Conservation (phyloP, 345 rosid genomes). For the Eucalyptus sideroxylon region DNA sequence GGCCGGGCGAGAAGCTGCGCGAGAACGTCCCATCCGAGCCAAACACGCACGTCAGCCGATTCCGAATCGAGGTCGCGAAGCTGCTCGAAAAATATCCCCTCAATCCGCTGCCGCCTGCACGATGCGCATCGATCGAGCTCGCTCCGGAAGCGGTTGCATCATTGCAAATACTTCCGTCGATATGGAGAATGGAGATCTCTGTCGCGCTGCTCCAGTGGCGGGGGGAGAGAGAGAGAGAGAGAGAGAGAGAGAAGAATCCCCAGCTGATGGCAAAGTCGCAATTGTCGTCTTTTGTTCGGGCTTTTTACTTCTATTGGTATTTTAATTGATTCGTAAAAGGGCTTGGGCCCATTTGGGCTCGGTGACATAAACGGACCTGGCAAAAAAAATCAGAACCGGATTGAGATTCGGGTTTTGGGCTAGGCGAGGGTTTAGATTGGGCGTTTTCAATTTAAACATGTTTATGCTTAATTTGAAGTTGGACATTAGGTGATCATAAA, state of each 20-base stretch:
- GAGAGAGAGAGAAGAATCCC: neutral
- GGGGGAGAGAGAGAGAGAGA: too few species aligned
- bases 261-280: neutral
- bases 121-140: neutral
- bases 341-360: neutral
- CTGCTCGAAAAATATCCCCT: neutral
- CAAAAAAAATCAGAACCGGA: neutral
- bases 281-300: neutral
- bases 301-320: neutral
- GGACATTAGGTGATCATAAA: neutral
- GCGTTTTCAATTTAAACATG: neutral
- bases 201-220: neutral
- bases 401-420: neutral
- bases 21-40: constrained; percentile 17
- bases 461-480: neutral
- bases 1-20: neutral
- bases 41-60: neutral
- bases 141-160: neutral
- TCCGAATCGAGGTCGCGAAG: neutral
- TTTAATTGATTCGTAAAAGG: neutral
- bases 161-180: neutral
- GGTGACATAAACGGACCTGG: neutral
- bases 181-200: neutral
- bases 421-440: neutral
- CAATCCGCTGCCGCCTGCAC: neutral